Percentiles rank a stretch among this genome's conserved stretches.
phyloP scores from a whole-genome alignment of 805 yeast species.

The Zygosaccharomyces pseudorouxii region DNA sequence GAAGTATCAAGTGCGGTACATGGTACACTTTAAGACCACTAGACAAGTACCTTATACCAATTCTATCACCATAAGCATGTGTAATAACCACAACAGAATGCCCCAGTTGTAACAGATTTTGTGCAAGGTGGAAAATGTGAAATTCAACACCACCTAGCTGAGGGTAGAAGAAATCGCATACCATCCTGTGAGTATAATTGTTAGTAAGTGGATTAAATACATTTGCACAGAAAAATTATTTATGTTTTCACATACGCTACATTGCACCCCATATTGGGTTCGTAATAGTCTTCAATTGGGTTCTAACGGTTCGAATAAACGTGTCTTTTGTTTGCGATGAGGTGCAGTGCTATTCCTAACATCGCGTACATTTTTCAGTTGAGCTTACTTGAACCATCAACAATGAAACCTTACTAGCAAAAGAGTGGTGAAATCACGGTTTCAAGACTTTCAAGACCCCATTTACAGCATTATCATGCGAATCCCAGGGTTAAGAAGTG shows the following conservation, averaged over 20 bases:
- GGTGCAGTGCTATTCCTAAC: background rate
- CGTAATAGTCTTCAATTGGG: conserved; percentile 5
- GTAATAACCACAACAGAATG: conserved; percentile 85
- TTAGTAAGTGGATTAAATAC: background rate
- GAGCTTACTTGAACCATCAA: background rate
- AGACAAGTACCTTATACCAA: conserved; percentile 76
- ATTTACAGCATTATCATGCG: conserved; percentile 5
- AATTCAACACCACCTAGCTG: conserved; percentile 98
- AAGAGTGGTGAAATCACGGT: conserved; percentile 1
- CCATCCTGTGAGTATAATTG: conserved; percentile 50
- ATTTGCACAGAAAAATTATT: background rate
- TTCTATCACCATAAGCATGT: conserved; percentile 78
- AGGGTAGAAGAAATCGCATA: conserved; percentile 95
- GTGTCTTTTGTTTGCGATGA: background rate
- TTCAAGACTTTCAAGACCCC: background rate
- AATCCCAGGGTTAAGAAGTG: conserved; percentile 6
- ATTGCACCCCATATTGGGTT: conserved; percentile 25
- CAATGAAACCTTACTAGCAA: background rate
- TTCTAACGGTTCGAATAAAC: too few relatives aligned
- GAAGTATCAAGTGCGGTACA: conserved; percentile 75
- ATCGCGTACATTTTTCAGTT: conserved; percentile 1
- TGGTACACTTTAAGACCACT: conserved; percentile 93
- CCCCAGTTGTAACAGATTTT: conserved; percentile 71
- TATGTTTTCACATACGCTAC: conserved; percentile 24
- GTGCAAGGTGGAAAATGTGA: conserved; percentile 88